A percentile compares a stretch with the other conserved stretches of the same genome.
phyloP scores from a whole-genome alignment of 2,329 filamentous ascomycete species.

The Macrophomina phaseolina region DNA sequence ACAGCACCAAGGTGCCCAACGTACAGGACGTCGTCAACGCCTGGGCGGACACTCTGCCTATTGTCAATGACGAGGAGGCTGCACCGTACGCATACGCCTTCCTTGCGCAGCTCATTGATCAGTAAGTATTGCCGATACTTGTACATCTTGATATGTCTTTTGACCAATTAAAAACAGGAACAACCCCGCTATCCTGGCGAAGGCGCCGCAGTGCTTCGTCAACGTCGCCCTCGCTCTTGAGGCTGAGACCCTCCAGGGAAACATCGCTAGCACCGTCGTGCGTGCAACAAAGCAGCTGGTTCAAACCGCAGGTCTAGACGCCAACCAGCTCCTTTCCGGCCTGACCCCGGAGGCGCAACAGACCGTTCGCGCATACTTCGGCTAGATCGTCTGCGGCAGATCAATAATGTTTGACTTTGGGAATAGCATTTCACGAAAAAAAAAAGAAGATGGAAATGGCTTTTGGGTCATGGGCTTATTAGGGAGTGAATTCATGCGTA shows the following conservation, averaged over 20 bases:
- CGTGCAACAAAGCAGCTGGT: conserved; percentile 79
- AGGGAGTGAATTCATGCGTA: background rate
- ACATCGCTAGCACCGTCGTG: conserved; percentile 78
- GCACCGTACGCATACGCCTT: conserved; percentile 96
- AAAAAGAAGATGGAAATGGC: background rate
- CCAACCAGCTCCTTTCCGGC: conserved; percentile 74
- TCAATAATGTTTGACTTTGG: background rate
- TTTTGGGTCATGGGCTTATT: background rate
- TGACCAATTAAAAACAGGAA: conserved; percentile 63
- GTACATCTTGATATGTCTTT: conserved; percentile 28
- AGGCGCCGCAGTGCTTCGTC: conserved; percentile 81
- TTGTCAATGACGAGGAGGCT: conserved; percentile 95
- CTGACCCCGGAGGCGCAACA: conserved; percentile 82
- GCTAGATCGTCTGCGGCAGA: conserved; percentile 50
- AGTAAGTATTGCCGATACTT: conserved; percentile 67
- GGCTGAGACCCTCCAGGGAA: conserved; percentile 84
- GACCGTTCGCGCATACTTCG: conserved; percentile 79
- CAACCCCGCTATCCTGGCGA: conserved; percentile 77
- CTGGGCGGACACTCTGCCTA: conserved; percentile 90
- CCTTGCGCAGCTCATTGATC: conserved; percentile 86
- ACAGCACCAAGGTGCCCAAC: conserved; percentile 76
- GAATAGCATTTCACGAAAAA: background rate
- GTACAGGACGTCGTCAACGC: conserved; percentile 76
- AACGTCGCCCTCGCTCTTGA: conserved; percentile 88
- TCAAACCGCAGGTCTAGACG: conserved; percentile 73